Evolutionary conservation across 192 early-diverging fungal genomes (phyloP).

Genomic region (Entomortierella lignicola): DNA sequence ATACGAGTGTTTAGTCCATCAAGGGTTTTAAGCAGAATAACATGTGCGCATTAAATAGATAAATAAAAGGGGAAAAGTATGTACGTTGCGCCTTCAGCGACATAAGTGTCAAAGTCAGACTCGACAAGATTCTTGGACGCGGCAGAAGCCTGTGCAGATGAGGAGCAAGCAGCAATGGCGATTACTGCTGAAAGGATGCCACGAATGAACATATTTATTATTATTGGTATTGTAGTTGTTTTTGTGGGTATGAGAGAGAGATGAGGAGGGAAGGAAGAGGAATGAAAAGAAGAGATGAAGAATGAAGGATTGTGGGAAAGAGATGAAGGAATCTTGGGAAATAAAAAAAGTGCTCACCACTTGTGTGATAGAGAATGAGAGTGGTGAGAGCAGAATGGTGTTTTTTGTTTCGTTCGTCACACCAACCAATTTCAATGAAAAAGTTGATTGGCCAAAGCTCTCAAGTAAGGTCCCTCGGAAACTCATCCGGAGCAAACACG

Average conservation of each 20-base stretch:
- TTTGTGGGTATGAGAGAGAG: too few species aligned
- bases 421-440: background rate
- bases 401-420: background rate
- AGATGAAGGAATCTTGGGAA: too few species aligned
- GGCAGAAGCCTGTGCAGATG: constrained; percentile 29
- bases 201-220: constrained; percentile 34
- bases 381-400: background rate
- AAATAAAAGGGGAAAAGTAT: background rate
- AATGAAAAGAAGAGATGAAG: background rate
- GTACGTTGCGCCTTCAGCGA: constrained; percentile 47
- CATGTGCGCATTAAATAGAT: background rate
- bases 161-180: constrained; percentile 39
- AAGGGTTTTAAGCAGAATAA: too few species aligned
- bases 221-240: too few species aligned
- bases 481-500: background rate
- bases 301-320: background rate
- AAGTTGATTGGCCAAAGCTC: background rate
- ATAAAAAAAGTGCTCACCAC: background rate
- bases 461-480: background rate
- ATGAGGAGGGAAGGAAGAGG: background rate
- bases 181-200: constrained; percentile 36
- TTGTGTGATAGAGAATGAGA: background rate
- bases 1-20: constrained; percentile 1
- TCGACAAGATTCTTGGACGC: constrained; percentile 21
- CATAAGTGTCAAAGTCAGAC: constrained; percentile 17